These are phyloP conservation scores for Ensete ventricosum DNA, from an alignment of 176 grass and related monocot species.

Conservation along the genomic window DNA sequence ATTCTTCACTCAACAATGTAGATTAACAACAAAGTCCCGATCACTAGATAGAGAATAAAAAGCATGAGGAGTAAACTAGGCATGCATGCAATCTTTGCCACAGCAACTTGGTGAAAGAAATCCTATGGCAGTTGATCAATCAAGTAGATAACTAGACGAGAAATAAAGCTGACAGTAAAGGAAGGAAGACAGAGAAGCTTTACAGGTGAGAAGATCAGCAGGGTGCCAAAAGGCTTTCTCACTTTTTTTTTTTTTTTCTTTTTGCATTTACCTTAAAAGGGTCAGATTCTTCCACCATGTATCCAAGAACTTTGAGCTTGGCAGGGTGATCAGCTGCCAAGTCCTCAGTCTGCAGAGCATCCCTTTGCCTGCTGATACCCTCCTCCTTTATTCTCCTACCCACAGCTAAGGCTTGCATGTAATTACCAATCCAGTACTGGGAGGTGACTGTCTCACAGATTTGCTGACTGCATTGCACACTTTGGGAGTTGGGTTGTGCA, in stretches of 20 bases:
- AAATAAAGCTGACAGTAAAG: background rate
- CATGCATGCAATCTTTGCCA: too few species aligned
- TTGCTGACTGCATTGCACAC: background rate
- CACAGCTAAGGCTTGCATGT: constrained; percentile 5
- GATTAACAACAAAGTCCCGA: too few species aligned
- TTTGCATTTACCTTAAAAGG: constrained; percentile 1
- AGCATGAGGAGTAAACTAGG: too few species aligned
- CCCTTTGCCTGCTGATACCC: background rate
- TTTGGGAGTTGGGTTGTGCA: background rate
- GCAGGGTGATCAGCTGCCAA: background rate
- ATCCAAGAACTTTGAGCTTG: constrained; percentile 6
- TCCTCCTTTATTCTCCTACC: background rate
- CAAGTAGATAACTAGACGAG: background rate
- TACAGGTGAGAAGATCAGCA: background rate
- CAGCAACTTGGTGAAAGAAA: too few species aligned
- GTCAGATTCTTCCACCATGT: constrained; percentile 9
- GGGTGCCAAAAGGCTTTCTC: background rate
- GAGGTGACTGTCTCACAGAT: constrained; percentile 5
- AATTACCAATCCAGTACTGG: constrained; percentile 8
- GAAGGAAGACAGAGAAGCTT: background rate
- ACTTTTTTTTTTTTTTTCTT: constrained; percentile 2
- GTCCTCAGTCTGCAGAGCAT: background rate
- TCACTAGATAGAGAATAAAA: too few species aligned
- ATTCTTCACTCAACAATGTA: too few species aligned
- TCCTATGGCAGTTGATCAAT: background rate